Evolutionary conservation across 2,329 filamentous ascomycete genomes (phyloP).

Genomic region (Cadophora luteo-olivacea): DNA sequence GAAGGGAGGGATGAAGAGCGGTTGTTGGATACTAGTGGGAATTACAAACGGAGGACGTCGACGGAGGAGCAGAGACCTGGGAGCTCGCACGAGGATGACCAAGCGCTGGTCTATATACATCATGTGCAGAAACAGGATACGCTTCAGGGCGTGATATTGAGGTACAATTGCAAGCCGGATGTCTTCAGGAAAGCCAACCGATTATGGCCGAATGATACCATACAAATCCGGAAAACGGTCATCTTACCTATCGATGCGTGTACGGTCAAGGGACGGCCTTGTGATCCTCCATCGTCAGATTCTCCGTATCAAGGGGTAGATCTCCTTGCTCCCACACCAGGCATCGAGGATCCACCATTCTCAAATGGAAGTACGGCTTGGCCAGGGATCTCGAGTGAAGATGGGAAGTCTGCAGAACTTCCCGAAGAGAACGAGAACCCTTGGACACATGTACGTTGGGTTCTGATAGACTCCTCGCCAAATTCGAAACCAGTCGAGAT

Average conservation of each 20-base stretch:
- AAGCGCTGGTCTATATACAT: constrained; percentile 90
- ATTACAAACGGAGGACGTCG: constrained; percentile 42
- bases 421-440: constrained; percentile 63
- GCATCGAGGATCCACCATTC: constrained; percentile 43
- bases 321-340: constrained; percentile 58
- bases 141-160: constrained; percentile 87
- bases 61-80: constrained; percentile 36
- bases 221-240: constrained; percentile 82
- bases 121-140: constrained; percentile 84
- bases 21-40: constrained; percentile 54
- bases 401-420: constrained; percentile 38
- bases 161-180: constrained; percentile 85
- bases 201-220: constrained; percentile 91
- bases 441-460: constrained; percentile 92
- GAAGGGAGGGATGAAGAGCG: constrained; percentile 68
- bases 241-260: constrained; percentile 90
- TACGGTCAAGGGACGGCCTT: constrained; percentile 76
- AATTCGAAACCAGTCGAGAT: constrained; percentile 78
- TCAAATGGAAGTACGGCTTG: constrained; percentile 32
- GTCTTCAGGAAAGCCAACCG: constrained; percentile 87
- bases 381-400: constrained; percentile 40
- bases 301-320: constrained; percentile 51
- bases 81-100: constrained; percentile 60
- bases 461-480: constrained; percentile 74
- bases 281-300: constrained; percentile 57